These are phyloP conservation scores for Xylaria hypoxylon DNA, from an alignment of 2,329 filamentous ascomycete species.

Conservation along the genomic window DNA sequence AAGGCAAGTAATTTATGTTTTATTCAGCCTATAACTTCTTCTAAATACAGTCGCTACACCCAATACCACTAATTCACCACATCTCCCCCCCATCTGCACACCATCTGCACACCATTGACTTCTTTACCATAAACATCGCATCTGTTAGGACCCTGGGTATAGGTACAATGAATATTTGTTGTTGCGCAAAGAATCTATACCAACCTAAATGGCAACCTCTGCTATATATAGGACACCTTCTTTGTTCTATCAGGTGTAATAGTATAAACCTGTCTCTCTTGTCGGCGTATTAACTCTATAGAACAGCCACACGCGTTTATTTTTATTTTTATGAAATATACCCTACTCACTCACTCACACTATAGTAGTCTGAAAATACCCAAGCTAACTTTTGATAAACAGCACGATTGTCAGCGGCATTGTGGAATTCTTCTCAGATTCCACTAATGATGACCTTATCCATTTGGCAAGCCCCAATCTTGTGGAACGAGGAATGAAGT, in stretches of 20 bases:
- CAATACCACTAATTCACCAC: not conserved
- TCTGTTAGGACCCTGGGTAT: too few relatives aligned
- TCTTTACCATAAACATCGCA: not conserved
- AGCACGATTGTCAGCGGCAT: not conserved
- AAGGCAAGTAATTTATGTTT: not conserved
- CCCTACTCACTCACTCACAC: too few relatives aligned
- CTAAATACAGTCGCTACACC: not conserved
- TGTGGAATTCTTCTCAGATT: conserved; percentile 3
- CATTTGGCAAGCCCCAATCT: not conserved
- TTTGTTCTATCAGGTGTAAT: too few relatives aligned
- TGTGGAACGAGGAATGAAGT: not conserved
- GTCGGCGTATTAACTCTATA: too few relatives aligned
- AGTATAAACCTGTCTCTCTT: too few relatives aligned
- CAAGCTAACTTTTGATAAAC: not conserved
- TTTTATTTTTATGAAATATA: too few relatives aligned
- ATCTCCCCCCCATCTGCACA: not conserved
- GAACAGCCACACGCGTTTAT: too few relatives aligned
- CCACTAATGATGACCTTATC: not conserved
- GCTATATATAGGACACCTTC: too few relatives aligned
- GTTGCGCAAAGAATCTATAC: too few relatives aligned
- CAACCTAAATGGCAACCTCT: too few relatives aligned
- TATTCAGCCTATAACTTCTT: not conserved
- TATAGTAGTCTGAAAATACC: not conserved
- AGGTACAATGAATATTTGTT: too few relatives aligned
- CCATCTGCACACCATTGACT: too few relatives aligned